Evolutionary conservation across 352 stramenopile species (phyloP).

Genomic region (Globisporangium canariense): DNA sequence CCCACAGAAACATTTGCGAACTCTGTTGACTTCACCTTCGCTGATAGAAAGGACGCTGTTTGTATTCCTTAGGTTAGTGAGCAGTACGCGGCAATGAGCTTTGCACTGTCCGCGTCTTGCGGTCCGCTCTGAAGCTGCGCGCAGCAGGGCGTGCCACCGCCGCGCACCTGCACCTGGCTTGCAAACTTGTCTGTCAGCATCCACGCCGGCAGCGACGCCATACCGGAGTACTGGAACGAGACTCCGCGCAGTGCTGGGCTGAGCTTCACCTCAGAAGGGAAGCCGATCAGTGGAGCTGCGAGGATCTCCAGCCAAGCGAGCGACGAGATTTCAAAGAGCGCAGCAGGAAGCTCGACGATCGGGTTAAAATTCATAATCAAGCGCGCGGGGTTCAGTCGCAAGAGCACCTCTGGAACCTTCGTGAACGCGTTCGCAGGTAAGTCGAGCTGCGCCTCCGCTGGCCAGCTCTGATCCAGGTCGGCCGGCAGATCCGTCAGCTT

Average conservation of each 20-base stretch:
- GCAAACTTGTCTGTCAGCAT: conserved; percentile 7
- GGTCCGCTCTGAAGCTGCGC: background rate
- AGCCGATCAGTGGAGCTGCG: background rate
- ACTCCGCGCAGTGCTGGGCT: background rate
- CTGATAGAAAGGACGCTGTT: background rate
- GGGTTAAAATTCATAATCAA: conserved; percentile 8
- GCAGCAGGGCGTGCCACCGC: background rate
- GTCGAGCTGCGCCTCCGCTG: conserved; percentile 16
- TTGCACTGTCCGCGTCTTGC: conserved; percentile 3
- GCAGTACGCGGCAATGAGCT: background rate
- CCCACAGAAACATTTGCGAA: background rate
- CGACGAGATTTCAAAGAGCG: conserved; percentile 11
- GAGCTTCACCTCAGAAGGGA: background rate
- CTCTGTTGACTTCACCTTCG: background rate
- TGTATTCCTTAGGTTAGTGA: background rate
- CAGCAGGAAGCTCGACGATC: background rate
- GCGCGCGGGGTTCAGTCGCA: conserved; percentile 11
- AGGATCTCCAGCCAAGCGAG: conserved; percentile 5
- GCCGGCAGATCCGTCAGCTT: conserved; percentile 32
- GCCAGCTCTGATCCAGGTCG: conserved; percentile 35
- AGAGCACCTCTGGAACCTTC: conserved; percentile 21
- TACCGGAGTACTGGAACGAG: background rate
- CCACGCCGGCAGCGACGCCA: conserved; percentile 6
- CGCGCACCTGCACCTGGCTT: background rate
- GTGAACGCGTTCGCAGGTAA: conserved; percentile 21